phyloP scores from a whole-genome alignment of 306 rosid species.

The Cicer bijugum region DNA sequence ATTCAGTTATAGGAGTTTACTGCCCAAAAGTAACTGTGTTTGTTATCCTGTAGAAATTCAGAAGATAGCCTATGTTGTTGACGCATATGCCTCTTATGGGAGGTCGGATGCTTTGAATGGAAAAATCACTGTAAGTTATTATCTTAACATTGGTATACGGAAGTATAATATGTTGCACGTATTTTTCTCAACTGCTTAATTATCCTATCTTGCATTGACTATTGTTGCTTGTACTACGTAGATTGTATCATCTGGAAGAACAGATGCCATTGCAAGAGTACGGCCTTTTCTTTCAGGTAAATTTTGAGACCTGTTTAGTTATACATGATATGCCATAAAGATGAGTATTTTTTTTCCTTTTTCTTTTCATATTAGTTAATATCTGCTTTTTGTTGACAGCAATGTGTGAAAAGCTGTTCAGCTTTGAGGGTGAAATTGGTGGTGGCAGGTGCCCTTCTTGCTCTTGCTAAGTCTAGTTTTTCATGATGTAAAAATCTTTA shows the following conservation, averaged over 20 bases:
- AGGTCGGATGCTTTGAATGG: constrained; percentile 67
- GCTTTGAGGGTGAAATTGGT: constrained; percentile 88
- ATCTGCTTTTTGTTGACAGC: constrained; percentile 63
- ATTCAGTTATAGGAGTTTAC: constrained; percentile 17
- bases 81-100: constrained; percentile 64
- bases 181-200: constrained; percentile 28
- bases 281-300: constrained; percentile 79
- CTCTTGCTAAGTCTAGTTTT: constrained; percentile 39
- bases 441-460: constrained; percentile 75
- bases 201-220: constrained; percentile 37
- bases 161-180: constrained; percentile 30
- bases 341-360: background rate
- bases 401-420: constrained; percentile 81
- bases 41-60: constrained; percentile 60
- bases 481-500: constrained; percentile 28
- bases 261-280: constrained; percentile 74
- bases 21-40: constrained; percentile 30
- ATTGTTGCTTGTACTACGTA: constrained; percentile 48
- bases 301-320: constrained; percentile 31
- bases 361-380: constrained; percentile 31
- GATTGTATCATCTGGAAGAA: constrained; percentile 78
- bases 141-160: constrained; percentile 19
- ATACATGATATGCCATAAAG: constrained; percentile 21
- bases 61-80: constrained; percentile 60
- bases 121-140: constrained; percentile 66